Evolutionary conservation across 2,329 filamentous ascomycete genomes (phyloP), one percentile per base, ranked within the genome.

Genomic region (Plectosphaerella plurivora): DNA sequence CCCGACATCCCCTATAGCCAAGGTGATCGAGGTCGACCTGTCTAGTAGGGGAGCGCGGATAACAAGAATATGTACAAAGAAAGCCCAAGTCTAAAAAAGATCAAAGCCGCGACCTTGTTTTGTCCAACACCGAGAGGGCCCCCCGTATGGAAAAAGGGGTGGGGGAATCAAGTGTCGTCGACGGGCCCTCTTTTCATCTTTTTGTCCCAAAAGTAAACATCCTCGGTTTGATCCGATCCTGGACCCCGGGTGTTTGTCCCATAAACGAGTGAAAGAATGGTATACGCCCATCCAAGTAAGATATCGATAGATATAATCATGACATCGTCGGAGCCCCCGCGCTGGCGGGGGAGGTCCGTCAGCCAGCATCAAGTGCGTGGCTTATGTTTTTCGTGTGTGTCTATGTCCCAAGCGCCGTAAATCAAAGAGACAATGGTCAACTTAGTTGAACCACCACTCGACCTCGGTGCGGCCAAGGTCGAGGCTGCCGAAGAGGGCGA

Each of bases 401-500:
- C 41, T 18, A 20, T 18, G n/a, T 44, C 41, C 8, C 41, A 44
- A 18, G 41, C 41, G 41, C 41, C 41, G n/a, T 20, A 12, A 33
- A 33, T 33, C 41, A 20, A 16, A 16, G 15, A 16, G n/a, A n/a
- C 16, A 42, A 20, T 44, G 28, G 8, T 33, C 28, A 39, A 48
- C 54, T 64, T 69, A 71, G 61, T 65, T 49, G 49, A 80, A 79
- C 51, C 61, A 74, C 78, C 79, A 83, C 28, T 63, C 60, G 49
- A 73, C 67, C 4, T 59, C 47, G 33, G 60, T 60, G 51, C 77
- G 73, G 25, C 80, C 80, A 35, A 66, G 61, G 20, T 59, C 68
- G n/a, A 77, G 66, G 24, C 68, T 63, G 51, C 70, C 75, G 48
- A 72, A 77, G 51, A 88, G 72, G 18, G 76, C 70, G n/a, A 61